phyloP scores from a whole-genome alignment of 1,139 yeast species.

The Candida sp. region DNA sequence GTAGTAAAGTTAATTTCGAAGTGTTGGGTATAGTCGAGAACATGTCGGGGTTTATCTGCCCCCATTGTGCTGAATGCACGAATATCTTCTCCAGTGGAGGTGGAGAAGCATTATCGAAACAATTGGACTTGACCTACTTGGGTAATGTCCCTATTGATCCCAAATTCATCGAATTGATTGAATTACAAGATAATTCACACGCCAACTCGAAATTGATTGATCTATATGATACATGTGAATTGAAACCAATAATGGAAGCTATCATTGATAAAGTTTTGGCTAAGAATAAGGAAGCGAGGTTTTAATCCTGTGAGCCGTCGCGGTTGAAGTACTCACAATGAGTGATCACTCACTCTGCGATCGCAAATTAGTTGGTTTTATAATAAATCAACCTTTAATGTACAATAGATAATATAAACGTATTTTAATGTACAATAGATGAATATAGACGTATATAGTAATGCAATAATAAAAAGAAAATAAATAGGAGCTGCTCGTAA shows the following conservation, averaged over 20 bases:
- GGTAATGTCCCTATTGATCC: constrained; percentile 96
- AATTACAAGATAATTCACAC: constrained; percentile 41
- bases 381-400: too few relatives aligned
- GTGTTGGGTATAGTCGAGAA: constrained; percentile 44
- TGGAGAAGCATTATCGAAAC: constrained; percentile 68
- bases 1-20: constrained; percentile 41
- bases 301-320: constrained; percentile 3
- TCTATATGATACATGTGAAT: constrained; percentile 32
- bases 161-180: constrained; percentile 79
- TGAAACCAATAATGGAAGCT: constrained; percentile 46
- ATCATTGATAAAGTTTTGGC: constrained; percentile 47
- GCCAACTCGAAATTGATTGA: constrained; percentile 25
- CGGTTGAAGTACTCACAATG: too few relatives aligned
- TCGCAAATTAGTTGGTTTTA: too few relatives aligned
- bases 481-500: too few relatives aligned
- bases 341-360: too few relatives aligned
- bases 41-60: constrained; percentile 53
- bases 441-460: too few relatives aligned
- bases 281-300: constrained; percentile 32
- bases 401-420: too few relatives aligned
- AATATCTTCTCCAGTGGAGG: constrained; percentile 94
- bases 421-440: too few relatives aligned
- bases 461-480: too few relatives aligned
- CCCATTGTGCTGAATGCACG: constrained; percentile 87
- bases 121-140: constrained; percentile 60